Conservation (phyloP, 2,329 filamentous ascomycete genomes). For the Ascochyta viciae-villosae region DNA sequence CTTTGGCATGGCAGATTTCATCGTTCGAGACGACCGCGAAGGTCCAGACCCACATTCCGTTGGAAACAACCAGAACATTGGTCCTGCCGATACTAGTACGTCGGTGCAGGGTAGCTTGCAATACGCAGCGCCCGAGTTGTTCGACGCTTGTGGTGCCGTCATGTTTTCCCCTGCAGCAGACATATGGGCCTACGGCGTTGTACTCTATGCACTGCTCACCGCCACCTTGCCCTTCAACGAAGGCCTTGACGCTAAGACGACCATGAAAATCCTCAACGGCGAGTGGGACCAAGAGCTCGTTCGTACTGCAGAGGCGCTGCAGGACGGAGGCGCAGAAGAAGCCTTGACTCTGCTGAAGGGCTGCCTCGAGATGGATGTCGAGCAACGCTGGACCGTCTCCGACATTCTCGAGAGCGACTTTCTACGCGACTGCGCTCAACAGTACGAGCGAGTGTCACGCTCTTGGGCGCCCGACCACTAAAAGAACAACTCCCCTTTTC, state of each 20-base stretch:
- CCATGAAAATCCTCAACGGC: slow-evolving; percentile 65
- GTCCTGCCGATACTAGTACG: slow-evolving; percentile 63
- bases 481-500: slow-evolving; percentile 8
- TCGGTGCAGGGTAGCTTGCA: slow-evolving; percentile 67
- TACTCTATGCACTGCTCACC: slow-evolving; percentile 66
- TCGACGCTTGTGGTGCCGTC: slow-evolving; percentile 47
- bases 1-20: slow-evolving; percentile 74
- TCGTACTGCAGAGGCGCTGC: slow-evolving; percentile 51
- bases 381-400: slow-evolving; percentile 63
- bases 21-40: slow-evolving; percentile 62
- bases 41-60: slow-evolving; percentile 58
- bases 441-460: slow-evolving; percentile 38
- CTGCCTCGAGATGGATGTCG: slow-evolving; percentile 64
- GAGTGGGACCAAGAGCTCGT: slow-evolving; percentile 64
- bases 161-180: slow-evolving; percentile 64
- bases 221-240: slow-evolving; percentile 69
- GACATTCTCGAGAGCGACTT: slow-evolving; percentile 63
- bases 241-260: slow-evolving; percentile 64
- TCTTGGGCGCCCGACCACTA: slow-evolving; percentile 37
- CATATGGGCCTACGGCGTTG: slow-evolving; percentile 72
- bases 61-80: slow-evolving; percentile 53
- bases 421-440: slow-evolving; percentile 52
- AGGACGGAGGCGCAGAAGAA: slow-evolving; percentile 49
- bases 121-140: slow-evolving; percentile 61
- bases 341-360: slow-evolving; percentile 65